Evolutionary conservation across 495 filamentous ascomycete species (phyloP), one percentile per base, ranked within the genome.

Genomic region (Bryoglossum gracile): DNA sequence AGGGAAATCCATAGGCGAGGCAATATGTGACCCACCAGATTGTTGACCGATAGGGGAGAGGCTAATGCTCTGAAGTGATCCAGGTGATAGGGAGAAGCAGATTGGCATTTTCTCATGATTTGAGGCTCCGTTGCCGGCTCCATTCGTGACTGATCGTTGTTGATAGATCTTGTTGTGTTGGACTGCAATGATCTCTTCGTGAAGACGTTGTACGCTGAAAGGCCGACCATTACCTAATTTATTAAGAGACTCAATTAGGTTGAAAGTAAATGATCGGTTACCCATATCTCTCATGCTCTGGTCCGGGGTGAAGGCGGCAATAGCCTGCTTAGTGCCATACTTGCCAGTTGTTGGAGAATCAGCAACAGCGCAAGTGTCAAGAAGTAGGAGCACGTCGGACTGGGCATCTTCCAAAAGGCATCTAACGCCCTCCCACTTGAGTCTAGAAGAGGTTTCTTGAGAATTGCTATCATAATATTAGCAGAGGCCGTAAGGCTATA

Each of bases 251-350:
- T 75, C 75, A 39, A 63, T 62, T 21, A 76, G 53, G 36, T 64
- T 65, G 33, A 65, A 70, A 0, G 73, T 77, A 48, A 79, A 77
- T 1, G 74, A 76, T 38, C 67, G 63, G n/a, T 62, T 34, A n/a
- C 65, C 66, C 17, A 64, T 45, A 18, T 75, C 72, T 6, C 65
- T 54, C 14, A 61, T 48, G 50, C 55, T 63, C 49, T 77, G 68
- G 11, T 78, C 75, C 1, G 68, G 71, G 4, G 63, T 68, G 34
- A 67, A 74, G 6, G 74, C 71, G 4, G 75, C 72, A 45, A 79
- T 76, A n/a, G 66, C 68, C 55, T 77, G 75, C 56, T 79, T 79
- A 23, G 65, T 60, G 34, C 72, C 74, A 53, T 68, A 66, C 19
- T 66, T 67, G 4, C 71, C 68, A 8, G 65, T 53, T 43, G 59